phyloP scores from a whole-genome alignment of 2,329 filamentous ascomycete species.

The Hirsutella minnesotensis region DNA sequence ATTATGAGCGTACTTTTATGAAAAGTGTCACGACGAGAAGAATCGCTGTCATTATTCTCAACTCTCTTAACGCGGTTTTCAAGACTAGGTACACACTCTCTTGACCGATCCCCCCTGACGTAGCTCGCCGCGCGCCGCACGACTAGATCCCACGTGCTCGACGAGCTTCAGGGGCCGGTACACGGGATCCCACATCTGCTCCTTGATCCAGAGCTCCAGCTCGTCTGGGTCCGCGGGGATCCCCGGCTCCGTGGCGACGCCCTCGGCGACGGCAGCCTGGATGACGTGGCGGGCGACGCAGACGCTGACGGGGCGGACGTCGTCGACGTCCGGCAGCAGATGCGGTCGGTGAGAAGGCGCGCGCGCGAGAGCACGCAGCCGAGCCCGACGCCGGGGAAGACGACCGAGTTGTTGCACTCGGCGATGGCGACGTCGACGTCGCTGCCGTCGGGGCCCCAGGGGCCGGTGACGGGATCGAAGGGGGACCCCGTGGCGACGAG shows the following conservation, averaged over 20 bases:
- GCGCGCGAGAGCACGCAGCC: constrained; percentile 63
- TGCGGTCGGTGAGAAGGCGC: constrained; percentile 56
- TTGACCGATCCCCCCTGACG: constrained; percentile 17
- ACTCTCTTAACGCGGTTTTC: no score
- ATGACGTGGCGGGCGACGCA: constrained; percentile 69
- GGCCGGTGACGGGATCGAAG: constrained; percentile 58
- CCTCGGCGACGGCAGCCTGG: constrained; percentile 56
- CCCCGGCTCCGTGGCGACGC: constrained; percentile 47
- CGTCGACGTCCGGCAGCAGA: constrained; percentile 68
- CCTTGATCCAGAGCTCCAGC: constrained; percentile 58
- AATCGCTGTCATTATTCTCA: no score
- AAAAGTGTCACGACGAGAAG: no score
- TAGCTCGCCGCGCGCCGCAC: constrained; percentile 36
- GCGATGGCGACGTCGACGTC: constrained; percentile 42
- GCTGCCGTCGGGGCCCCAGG: constrained; percentile 35
- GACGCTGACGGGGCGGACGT: constrained; percentile 65
- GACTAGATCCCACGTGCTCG: constrained; percentile 34
- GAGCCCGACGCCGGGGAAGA: constrained; percentile 77
- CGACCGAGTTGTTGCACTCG: constrained; percentile 82
- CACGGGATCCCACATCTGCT: constrained; percentile 69
- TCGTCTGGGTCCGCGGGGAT: constrained; percentile 49
- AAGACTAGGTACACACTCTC: constrained; percentile 2
- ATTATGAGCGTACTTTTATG: no score
- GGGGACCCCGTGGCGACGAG: constrained; percentile 77
- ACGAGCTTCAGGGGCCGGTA: constrained; percentile 55